A percentile compares a stretch with the other conserved stretches of the same genome.
These are phyloP conservation scores for Crucihimalaya himalaica DNA, from an alignment of 345 rosid species.

Conservation along the genomic window DNA sequence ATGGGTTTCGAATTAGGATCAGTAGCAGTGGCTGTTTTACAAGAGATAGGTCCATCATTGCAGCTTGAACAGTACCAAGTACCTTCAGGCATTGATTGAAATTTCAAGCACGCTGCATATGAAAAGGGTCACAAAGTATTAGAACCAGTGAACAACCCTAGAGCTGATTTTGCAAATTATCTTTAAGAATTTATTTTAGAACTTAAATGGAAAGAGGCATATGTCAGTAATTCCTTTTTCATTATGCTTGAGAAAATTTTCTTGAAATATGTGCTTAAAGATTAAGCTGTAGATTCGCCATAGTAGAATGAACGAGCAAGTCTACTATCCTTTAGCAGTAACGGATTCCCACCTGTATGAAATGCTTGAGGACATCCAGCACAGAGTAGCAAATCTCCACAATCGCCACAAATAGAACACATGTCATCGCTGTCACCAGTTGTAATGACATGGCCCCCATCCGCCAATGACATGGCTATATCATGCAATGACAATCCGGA, in stretches of 20 bases:
- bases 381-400: conserved; percentile 70
- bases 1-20: conserved; percentile 51
- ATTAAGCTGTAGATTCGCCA: not conserved
- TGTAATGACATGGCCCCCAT: conserved; percentile 59
- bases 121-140: conserved; percentile 27
- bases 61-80: conserved; percentile 81
- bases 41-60: conserved; percentile 46
- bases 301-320: conserved; percentile 12
- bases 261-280: not conserved
- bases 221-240: not conserved
- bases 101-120: conserved; percentile 76
- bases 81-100: conserved; percentile 55
- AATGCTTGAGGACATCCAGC: conserved; percentile 77
- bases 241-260: not conserved
- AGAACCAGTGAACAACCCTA: not conserved
- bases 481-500: conserved; percentile 79
- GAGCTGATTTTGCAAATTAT: conserved; percentile 4
- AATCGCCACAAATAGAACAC: conserved; percentile 75
- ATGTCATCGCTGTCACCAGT: conserved; percentile 69
- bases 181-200: not conserved
- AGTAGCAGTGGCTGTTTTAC: conserved; percentile 43
- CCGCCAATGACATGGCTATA: conserved; percentile 69
- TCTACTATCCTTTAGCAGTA: not conserved
- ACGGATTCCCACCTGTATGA: conserved; percentile 59
- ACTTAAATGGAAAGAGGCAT: not conserved